Conservation (phyloP, 768 basidiomycete species). For the Mycena chlorophos region DNA sequence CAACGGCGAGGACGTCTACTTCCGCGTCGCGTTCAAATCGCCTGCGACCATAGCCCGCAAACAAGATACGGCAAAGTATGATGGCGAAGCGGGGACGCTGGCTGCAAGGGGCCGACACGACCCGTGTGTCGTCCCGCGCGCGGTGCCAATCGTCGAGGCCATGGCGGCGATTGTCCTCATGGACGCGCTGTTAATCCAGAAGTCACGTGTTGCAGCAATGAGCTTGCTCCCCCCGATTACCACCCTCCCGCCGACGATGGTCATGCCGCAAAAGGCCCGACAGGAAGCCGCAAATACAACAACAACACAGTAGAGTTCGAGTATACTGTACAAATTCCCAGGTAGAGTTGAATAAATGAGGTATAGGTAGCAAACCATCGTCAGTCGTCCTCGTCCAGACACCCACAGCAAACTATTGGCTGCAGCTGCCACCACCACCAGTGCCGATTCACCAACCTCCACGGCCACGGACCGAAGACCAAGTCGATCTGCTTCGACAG, state of each 20-base stretch:
- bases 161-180: conserved; percentile 97
- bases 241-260: conserved; percentile 93
- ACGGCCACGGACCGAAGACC: conserved; percentile 68
- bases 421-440: conserved; percentile 87
- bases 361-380: too few species aligned
- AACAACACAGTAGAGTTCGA: too few species aligned
- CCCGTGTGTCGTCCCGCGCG: conserved; percentile 95
- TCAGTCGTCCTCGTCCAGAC: conserved; percentile 40
- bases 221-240: conserved; percentile 79
- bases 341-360: too few species aligned
- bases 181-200: conserved; percentile 90
- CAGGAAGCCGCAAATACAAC: too few species aligned
- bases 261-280: conserved; percentile 48
- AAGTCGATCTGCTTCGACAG: conserved; percentile 52
- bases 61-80: conserved; percentile 89
- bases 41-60: conserved; percentile 96
- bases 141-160: conserved; percentile 96
- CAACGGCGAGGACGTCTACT: conserved; percentile 97
- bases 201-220: conserved; percentile 73
- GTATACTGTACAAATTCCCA: too few species aligned
- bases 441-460: conserved; percentile 70
- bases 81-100: conserved; percentile 84
- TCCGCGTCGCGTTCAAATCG: conserved; percentile 96
- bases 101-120: conserved; percentile 95
- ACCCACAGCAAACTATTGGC: conserved; percentile 63